Percentiles rank a stretch among this genome's conserved stretches.
Conservation (phyloP, 352 stramenopile species). For the Pythium apleroticum region DNA sequence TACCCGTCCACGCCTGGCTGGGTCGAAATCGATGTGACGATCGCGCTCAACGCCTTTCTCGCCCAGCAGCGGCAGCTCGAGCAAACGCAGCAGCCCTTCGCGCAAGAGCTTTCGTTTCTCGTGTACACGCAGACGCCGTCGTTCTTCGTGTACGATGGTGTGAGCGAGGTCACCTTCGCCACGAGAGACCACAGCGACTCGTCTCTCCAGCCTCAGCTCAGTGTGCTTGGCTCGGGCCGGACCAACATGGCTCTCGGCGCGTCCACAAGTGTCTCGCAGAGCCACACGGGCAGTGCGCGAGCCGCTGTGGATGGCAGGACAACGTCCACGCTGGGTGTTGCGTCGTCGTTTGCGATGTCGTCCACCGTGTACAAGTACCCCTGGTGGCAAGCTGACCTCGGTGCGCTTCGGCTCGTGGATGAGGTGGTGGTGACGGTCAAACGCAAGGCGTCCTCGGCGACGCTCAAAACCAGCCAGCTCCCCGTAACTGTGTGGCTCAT, state of each 20-base stretch:
- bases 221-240: constrained; percentile 45
- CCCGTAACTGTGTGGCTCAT: constrained; percentile 47
- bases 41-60: constrained; percentile 54
- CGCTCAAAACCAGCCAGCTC: constrained; percentile 35
- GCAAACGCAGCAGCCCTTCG: constrained; percentile 11
- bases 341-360: constrained; percentile 55
- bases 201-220: constrained; percentile 40
- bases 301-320: constrained; percentile 49
- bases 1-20: constrained; percentile 43
- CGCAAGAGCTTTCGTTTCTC: constrained; percentile 41
- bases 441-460: constrained; percentile 33
- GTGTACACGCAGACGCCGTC: constrained; percentile 46
- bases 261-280: constrained; percentile 39
- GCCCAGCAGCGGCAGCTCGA: constrained; percentile 25
- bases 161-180: constrained; percentile 57
- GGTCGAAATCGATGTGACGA: constrained; percentile 70
- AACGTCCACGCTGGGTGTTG: constrained; percentile 38
- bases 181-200: constrained; percentile 47
- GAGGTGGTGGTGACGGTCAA: constrained; percentile 55
- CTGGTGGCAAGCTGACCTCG: constrained; percentile 65
- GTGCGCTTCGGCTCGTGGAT: constrained; percentile 36
- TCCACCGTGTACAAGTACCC: constrained; percentile 41
- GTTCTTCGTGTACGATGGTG: constrained; percentile 49
- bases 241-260: constrained; percentile 53
- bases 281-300: constrained; percentile 42